Percentiles rank a stretch among this genome's conserved stretches.
Conservation (phyloP, 495 filamentous ascomycete species). For the Chaetomium cochliodes region DNA sequence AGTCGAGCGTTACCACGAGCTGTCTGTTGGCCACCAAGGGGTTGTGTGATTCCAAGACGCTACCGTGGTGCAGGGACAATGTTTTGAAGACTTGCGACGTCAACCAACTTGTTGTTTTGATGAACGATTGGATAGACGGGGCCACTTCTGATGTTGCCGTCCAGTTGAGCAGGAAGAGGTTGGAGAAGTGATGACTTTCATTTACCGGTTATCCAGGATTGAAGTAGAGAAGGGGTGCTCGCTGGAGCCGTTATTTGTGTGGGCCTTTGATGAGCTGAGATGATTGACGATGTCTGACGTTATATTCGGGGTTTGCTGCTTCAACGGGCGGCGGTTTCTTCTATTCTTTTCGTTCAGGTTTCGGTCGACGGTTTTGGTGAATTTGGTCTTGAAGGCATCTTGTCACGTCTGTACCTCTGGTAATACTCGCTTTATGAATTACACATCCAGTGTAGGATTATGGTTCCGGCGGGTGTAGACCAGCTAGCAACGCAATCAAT, state of each 20-base stretch:
- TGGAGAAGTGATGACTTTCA: slow-evolving; percentile 28
- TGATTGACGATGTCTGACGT: not conserved
- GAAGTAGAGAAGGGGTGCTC: too few species aligned
- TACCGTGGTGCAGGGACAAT: slow-evolving; percentile 51
- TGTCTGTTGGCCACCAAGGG: slow-evolving; percentile 51
- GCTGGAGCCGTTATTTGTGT: too few species aligned
- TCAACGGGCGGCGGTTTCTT: not conserved
- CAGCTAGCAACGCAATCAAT: not conserved
- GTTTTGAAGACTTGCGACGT: slow-evolving; percentile 36
- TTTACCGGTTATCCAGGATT: too few species aligned
- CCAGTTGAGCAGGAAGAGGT: slow-evolving; percentile 43
- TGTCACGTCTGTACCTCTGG: too few species aligned
- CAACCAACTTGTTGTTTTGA: slow-evolving; percentile 46
- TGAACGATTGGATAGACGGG: slow-evolving; percentile 59
- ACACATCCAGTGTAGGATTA: too few species aligned
- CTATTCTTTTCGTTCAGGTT: not conserved
- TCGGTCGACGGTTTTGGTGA: not conserved
- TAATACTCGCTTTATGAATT: too few species aligned
- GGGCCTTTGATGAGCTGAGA: not conserved
- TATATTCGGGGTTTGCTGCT: too few species aligned
- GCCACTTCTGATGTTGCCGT: slow-evolving; percentile 51
- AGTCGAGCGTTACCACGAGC: slow-evolving; percentile 44
- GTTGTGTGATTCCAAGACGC: slow-evolving; percentile 51
- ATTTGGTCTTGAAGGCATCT: not conserved
- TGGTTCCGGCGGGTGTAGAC: too few species aligned